phyloP scores from a whole-genome alignment of 257 asterid species.

The Nicotiana tomentosiformis region DNA sequence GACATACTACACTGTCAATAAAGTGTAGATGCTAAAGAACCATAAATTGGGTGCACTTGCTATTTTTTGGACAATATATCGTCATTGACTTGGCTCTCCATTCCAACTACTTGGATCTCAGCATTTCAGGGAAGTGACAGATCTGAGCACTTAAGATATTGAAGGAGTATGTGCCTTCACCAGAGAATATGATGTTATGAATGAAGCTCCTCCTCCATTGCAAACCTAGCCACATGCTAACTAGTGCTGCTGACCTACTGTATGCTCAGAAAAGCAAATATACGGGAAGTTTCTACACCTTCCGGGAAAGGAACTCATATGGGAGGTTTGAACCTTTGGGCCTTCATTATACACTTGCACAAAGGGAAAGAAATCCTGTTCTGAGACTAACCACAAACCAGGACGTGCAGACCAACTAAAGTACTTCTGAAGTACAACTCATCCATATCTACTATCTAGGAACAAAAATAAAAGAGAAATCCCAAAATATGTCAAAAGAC shows the following conservation, averaged over 20 bases:
- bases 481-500: background rate
- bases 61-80: background rate
- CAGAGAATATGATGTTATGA: background rate
- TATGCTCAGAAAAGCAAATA: background rate
- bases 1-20: background rate
- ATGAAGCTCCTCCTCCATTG: background rate
- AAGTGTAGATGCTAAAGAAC: background rate
- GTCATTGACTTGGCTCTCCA: background rate
- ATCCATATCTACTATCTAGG: background rate
- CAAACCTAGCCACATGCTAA: background rate
- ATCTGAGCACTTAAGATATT: background rate
- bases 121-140: background rate
- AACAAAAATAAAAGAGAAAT: background rate
- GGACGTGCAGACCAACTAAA: background rate
- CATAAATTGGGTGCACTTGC: background rate
- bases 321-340: background rate
- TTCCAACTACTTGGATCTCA: background rate
- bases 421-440: background rate
- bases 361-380: background rate
- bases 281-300: background rate
- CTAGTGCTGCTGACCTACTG: background rate
- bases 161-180: background rate
- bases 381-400: background rate
- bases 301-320: background rate
- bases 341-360: background rate